Base-by-base conservation (phyloP, 768 basidiomycete genomes). In the Hortiboletus campestris region DNA sequence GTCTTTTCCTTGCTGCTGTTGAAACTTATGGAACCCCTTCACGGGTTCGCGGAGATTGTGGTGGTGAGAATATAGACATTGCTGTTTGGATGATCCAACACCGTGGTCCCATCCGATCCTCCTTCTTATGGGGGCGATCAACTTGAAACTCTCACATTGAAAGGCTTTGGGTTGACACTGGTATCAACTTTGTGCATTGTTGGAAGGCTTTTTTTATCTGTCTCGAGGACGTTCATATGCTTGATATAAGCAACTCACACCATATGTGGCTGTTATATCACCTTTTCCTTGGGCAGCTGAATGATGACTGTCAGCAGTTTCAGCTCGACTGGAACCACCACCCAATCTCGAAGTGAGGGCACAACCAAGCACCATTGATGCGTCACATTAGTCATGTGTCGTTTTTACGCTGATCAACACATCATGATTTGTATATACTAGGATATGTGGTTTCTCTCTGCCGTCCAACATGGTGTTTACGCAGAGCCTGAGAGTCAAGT, bases 191-290 rank as follows among this genome's bases (percentile, higher is more conserved):
- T 69, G 71, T 61, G 2, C 60, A 62, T 4, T 32, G 17, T 17
- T 81, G 80, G 80, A 28, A 65, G 1, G 76, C 72, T 0, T 79
- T 80, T 56, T 80, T 82, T 46, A 53, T 41, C 0, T 57, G 63
- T 0, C 65, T 80, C 0, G 74, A 78, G 35, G 12, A 51, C 0
- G 47, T 67, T 2, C 77, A 80, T 55, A 14, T 42, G 2, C 69
- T 81, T 0, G 63, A 80, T 44, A 19, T 51, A 0, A 47, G 54
- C 0, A 62, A 78, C 20, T 53, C 66, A 0, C 12, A 50, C 13
- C 79, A 81, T 55, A 56, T 77, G 0, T 80, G 80, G 80, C 65
- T 82, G 0, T 60, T 82, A 0, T 76, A 80, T 25, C 25, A 32
- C 34, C 63, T 80, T 0, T 81, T 80, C 51, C 67, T 80, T 0